Conservation (phyloP, 768 basidiomycete genomes). For the Mrakia blollopis region DNA sequence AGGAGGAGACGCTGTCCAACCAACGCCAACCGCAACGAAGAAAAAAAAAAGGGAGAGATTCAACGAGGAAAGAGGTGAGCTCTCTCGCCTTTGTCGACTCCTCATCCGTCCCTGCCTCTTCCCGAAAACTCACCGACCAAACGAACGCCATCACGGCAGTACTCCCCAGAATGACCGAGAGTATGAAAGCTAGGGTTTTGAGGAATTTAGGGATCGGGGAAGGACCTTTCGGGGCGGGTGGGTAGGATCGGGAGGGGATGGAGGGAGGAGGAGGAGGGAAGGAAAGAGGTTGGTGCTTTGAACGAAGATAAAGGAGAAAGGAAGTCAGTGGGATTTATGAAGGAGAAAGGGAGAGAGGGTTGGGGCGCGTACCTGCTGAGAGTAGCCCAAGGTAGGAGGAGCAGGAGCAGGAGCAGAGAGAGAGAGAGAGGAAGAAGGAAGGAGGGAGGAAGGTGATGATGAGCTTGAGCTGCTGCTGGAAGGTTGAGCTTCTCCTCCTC, state of each 20-base stretch:
- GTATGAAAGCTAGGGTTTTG: neutral
- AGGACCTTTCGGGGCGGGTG: neutral
- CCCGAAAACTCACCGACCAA: neutral
- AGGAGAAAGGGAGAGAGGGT: neutral
- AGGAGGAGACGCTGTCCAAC: constrained; percentile 1
- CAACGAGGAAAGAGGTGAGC: neutral
- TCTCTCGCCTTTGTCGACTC: neutral
- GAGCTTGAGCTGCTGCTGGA: neutral
- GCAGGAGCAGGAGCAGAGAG: neutral
- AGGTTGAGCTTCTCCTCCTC: neutral
- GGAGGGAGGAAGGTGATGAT: neutral
- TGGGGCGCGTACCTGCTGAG: neutral
- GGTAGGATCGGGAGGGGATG: constrained; percentile 5
- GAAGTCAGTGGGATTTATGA: too few relatives aligned
- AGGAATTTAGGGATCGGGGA: constrained; percentile 9
- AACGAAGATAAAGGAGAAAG: neutral
- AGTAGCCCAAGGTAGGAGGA: neutral
- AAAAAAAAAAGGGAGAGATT: neutral
- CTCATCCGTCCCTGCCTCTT: neutral
- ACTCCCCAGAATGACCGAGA: neutral
- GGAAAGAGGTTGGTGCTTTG: neutral
- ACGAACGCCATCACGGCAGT: neutral
- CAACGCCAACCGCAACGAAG: neutral
- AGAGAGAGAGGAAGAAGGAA: neutral
- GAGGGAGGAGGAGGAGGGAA: neutral